Base-by-base conservation (phyloP, 768 basidiomycete genomes). In the Kwoniella dejecticola region DNA sequence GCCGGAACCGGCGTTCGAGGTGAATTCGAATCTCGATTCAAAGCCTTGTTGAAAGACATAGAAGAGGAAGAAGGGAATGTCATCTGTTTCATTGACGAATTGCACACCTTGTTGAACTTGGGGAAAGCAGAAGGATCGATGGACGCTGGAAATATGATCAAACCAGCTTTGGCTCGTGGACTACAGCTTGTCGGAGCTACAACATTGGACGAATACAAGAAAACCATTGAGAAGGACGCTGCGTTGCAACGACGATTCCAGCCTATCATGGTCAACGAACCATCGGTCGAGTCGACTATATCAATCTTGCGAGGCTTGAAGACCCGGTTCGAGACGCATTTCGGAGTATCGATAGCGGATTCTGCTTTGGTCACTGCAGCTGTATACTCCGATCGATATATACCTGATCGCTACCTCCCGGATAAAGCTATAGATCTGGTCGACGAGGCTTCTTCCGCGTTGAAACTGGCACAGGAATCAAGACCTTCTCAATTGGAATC, bases 71-170 rank as follows among this genome's bases (percentile, higher is more conserved):
- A 72, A 42, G 87, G 89, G 19, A 86, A 88, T 44, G 87, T 91
- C 7, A 94, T 94, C 36, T 91, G 89, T 72, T 95, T 95, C 79
- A 93, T 95, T 54, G 92, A 94, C 68, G 91, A 95, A 85, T 87
- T 95, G 53, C 92, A 75, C 42, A 75, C 68, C 4, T 42, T 75
- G 19, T 58, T 75, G 33, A 89, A 92, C 57, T 84, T 95, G 6
- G 92, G 92, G 0, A 94, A 94, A 77, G 84, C 89, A 0, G 92
- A 94, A 80, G 92, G 92, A 23, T 90, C 89, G 64, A 88, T 95
- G 61, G 91, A 94, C 68, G 92, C 89, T 1, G 91, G 91, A 0
- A 78, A 79, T 52, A 92, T 93, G 90, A 92, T 93, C 69, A 94
- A 92, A 71, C 91, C 91, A 29, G 89, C 91, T 0, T 82, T 94